phyloP scores from a whole-genome alignment of 495 filamentous ascomycete species.

The Massariosphaeria phaeospora region DNA sequence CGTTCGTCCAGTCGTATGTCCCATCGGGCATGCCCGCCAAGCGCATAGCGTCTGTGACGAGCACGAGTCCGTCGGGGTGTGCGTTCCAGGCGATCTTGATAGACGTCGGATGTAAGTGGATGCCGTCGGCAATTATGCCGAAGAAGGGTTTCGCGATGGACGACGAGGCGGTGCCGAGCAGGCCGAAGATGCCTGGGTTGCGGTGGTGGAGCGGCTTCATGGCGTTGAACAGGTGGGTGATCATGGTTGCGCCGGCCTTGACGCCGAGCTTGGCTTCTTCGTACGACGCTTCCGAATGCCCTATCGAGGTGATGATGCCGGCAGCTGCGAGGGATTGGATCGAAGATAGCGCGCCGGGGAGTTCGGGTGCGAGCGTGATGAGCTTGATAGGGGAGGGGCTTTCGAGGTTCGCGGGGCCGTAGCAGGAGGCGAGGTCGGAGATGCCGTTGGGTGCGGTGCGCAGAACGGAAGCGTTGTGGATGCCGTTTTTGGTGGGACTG shows the following conservation, averaged over 20 bases:
- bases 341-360: conserved; percentile 55
- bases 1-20: conserved; percentile 73
- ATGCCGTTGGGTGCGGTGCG: conserved; percentile 48
- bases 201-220: conserved; percentile 83
- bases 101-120: conserved; percentile 60
- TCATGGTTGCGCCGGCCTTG: conserved; percentile 67
- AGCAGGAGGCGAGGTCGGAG: conserved; percentile 59
- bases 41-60: conserved; percentile 66
- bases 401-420: conserved; percentile 59
- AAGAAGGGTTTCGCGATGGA: conserved; percentile 53
- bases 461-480: conserved; percentile 65
- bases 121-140: conserved; percentile 62
- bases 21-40: conserved; percentile 68
- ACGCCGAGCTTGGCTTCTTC: conserved; percentile 65
- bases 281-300: conserved; percentile 78
- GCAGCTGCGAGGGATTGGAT: conserved; percentile 56
- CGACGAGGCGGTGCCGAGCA: conserved; percentile 48
- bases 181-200: conserved; percentile 76
- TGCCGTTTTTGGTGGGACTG: conserved; percentile 62
- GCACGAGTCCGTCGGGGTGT: conserved; percentile 58
- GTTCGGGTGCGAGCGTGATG: conserved; percentile 78
- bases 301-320: conserved; percentile 68
- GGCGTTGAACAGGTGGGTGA: conserved; percentile 87
- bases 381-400: conserved; percentile 53
- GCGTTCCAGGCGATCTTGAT: conserved; percentile 60